Conservation (phyloP, 495 filamentous ascomycete genomes). For the Aspergillus haitiensis region DNA sequence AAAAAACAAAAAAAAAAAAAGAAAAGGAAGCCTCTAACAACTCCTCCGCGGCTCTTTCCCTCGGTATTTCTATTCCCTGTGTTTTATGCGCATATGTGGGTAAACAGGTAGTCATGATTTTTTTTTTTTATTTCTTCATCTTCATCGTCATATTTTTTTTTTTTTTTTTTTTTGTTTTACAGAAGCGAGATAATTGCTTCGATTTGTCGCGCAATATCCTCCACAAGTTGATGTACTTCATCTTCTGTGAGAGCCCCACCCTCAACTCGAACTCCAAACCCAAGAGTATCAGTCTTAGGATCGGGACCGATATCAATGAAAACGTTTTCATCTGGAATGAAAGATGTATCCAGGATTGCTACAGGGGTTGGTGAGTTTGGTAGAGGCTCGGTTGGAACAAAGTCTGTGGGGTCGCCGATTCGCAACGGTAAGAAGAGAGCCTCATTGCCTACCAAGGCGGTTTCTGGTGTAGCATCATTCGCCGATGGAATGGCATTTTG, state of each 20-base stretch:
- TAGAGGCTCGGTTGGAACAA: conserved; percentile 21
- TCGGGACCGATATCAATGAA: conserved; percentile 34
- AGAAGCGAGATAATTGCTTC: conserved; percentile 17
- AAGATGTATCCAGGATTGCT: conserved; percentile 26
- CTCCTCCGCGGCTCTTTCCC: too few relatives aligned
- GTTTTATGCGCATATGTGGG: too few relatives aligned
- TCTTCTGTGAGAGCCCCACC: conserved; percentile 23
- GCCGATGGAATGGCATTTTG: conserved; percentile 21
- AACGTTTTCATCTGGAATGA: conserved; percentile 29
- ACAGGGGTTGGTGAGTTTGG: conserved; percentile 22
- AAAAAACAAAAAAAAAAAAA: too few relatives aligned
- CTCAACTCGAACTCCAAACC: conserved; percentile 34
- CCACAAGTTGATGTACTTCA: conserved; percentile 26
- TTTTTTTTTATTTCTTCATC: background rate
- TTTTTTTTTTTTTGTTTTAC: background rate
- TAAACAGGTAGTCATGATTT: background rate
- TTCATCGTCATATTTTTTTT: background rate
- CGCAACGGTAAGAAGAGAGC: conserved; percentile 23
- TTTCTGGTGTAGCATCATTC: conserved; percentile 10
- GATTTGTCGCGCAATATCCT: conserved; percentile 26
- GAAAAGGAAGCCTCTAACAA: too few relatives aligned
- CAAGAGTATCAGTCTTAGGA: conserved; percentile 28
- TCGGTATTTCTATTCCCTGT: too few relatives aligned
- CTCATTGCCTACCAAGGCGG: background rate
- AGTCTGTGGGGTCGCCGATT: conserved; percentile 32